phyloP scores from a whole-genome alignment of 2,329 filamentous ascomycete genomes.

The Colletotrichum eleusines region DNA sequence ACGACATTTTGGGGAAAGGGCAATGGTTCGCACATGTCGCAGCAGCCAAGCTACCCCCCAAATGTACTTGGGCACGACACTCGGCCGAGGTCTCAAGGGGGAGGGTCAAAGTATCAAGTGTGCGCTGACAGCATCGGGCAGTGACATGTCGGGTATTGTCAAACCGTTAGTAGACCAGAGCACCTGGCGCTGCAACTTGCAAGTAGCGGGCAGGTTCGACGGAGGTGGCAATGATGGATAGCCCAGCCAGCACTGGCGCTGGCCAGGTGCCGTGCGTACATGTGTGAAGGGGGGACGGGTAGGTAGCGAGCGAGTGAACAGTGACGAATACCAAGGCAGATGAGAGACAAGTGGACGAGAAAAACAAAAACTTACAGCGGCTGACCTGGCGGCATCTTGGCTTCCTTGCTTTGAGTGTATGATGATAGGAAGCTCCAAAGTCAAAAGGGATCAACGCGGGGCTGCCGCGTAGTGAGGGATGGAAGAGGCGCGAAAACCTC shows the following conservation, averaged over 20 bases:
- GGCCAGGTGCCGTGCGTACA: conserved; percentile 5
- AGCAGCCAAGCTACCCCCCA: conserved; percentile 15
- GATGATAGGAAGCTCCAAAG: conserved; percentile 5
- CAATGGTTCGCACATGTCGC: conserved; percentile 27
- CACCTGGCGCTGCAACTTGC: conserved; percentile 35
- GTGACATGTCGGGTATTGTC: conserved; percentile 1
- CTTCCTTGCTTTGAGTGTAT: background rate
- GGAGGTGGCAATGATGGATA: conserved; percentile 8
- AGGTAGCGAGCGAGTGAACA: background rate
- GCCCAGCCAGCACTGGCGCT: too few species aligned
- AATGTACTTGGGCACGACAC: conserved; percentile 16
- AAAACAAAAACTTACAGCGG: conserved; percentile 35
- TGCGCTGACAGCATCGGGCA: conserved; percentile 14
- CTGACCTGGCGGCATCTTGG: conserved; percentile 36
- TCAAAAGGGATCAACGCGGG: conserved; percentile 31
- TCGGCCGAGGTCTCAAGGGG: conserved; percentile 12
- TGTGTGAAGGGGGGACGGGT: background rate
- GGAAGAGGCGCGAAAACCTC: background rate
- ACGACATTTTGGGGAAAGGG: conserved; percentile 32
- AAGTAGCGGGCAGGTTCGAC: conserved; percentile 16
- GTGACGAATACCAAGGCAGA: conserved; percentile 6
- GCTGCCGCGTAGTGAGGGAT: conserved; percentile 4
- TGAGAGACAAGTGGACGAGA: conserved; percentile 8
- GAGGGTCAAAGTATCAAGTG: conserved; percentile 29
- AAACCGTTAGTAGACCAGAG: conserved; percentile 26